Evolutionary conservation across 805 yeast species (phyloP), one percentile per base, ranked within the genome.

Genomic region (Kodamaea laetipori): DNA sequence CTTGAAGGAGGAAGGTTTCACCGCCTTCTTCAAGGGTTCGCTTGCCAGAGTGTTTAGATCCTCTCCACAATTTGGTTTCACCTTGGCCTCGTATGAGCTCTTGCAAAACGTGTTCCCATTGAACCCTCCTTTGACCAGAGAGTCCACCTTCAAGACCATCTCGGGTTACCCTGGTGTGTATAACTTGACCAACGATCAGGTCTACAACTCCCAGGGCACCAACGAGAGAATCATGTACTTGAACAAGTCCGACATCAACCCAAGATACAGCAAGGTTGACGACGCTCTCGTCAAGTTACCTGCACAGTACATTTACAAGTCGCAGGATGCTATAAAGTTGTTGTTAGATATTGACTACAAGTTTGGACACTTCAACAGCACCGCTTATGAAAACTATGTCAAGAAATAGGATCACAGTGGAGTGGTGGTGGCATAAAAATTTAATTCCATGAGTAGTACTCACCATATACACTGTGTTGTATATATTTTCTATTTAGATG

Each of bases 11-110:
- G 99, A 92, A 69, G 95, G 96, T 11, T 67, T 83, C 45, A 66
- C 73, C 48, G 95, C 97, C 9, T 86, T 92, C 61, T 92, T 90
- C 77, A 92, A 92, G 73, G 99, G 99, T 57, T 95, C 97, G 28
- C 79, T 90, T 45, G 98, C 98, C 5, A 81, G 99, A 66, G 90
- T 92, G 30, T 73, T 90, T 58, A 80, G 98, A 67, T 90, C 97
- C 4, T 90, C 97, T 1, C 99, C 99, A 6, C 99, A 92, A 67
- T 92, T 92, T 64, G 99, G 98, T 43, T 90, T 90, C 69, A 92
- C 99, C 4, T 77, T 92, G 57, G 98, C 98, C n/a, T 90, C 96
- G 18, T 92, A 94, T 67, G 99, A 92, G 66, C 66, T 94, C 25
- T 82, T 92, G 65, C 96, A 92, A 63, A 78, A 75, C 37, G 57